These are phyloP conservation scores for Helotiales sp. DNA, from an alignment of 2,329 filamentous ascomycete species.

Conservation along the genomic window DNA sequence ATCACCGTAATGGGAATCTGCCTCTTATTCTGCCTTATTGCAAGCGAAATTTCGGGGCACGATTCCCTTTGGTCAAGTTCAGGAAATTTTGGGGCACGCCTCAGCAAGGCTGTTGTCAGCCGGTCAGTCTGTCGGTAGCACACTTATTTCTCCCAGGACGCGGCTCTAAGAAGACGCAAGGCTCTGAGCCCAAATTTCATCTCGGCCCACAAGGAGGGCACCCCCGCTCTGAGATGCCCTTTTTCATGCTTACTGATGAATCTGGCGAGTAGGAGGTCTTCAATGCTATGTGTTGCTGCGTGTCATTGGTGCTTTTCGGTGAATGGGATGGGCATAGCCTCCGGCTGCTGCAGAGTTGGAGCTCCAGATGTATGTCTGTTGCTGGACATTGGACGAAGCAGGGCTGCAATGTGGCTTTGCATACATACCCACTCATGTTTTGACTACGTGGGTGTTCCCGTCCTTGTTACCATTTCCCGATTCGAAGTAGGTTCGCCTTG, in stretches of 20 bases:
- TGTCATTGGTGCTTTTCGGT: slow-evolving; percentile 17
- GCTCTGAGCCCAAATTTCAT: slow-evolving; percentile 17
- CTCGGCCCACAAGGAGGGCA: neutral
- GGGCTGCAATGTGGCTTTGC: slow-evolving; percentile 1
- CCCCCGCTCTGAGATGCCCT: slow-evolving; percentile 12
- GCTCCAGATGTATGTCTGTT: neutral
- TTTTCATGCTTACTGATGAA: slow-evolving; percentile 6
- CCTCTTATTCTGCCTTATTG: slow-evolving; percentile 23
- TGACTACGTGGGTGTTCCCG: neutral
- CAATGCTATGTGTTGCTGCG: neutral
- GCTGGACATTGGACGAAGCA: neutral
- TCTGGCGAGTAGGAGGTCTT: slow-evolving; percentile 10
- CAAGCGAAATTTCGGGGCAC: slow-evolving; percentile 7
- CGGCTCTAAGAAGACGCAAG: slow-evolving; percentile 17
- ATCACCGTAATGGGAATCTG: slow-evolving; percentile 14
- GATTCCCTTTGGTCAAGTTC: slow-evolving; percentile 10
- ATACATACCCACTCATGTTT: neutral
- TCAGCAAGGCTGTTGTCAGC: slow-evolving; percentile 24
- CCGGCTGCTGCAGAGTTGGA: slow-evolving; percentile 3
- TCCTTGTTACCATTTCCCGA: neutral
- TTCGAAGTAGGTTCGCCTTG: neutral
- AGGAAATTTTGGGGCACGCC: slow-evolving; percentile 12
- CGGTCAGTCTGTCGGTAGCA: slow-evolving; percentile 3
- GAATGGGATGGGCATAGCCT: slow-evolving; percentile 17
- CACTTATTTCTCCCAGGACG: neutral